phyloP scores from a whole-genome alignment of 176 grass and related monocot genomes.

The Melocanna baccifera region DNA sequence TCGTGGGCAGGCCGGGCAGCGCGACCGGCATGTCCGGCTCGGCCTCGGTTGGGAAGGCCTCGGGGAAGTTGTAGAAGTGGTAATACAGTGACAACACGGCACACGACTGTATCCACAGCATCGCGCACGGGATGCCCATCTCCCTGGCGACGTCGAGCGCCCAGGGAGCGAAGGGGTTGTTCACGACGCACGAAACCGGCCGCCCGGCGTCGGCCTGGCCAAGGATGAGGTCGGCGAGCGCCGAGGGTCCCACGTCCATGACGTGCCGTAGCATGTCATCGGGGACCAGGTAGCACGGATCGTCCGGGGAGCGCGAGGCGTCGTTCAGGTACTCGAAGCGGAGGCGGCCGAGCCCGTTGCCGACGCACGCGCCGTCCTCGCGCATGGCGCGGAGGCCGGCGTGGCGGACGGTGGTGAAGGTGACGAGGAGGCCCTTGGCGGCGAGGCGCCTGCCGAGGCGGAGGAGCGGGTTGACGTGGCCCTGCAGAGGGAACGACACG shows the following conservation, averaged over 20 bases:
- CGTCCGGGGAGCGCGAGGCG: not conserved
- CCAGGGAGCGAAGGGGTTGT: conserved; percentile 58
- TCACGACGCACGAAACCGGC: conserved; percentile 42
- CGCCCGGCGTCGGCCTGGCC: conserved; percentile 27
- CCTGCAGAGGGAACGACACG: conserved; percentile 49
- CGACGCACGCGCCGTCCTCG: not conserved
- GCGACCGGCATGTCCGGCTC: not conserved
- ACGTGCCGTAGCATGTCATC: conserved; percentile 15
- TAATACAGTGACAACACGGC: conserved; percentile 41
- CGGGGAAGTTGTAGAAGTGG: conserved; percentile 34
- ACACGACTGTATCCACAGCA: conserved; percentile 57
- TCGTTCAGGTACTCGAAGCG: conserved; percentile 39
- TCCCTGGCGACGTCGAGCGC: conserved; percentile 37
- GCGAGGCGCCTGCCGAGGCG: conserved; percentile 50
- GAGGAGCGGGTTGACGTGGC: conserved; percentile 63
- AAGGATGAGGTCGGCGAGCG: conserved; percentile 18
- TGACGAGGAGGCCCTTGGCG: conserved; percentile 49
- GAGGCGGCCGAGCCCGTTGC: conserved; percentile 7
- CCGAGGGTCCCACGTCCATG: not conserved
- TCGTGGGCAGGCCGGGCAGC: conserved; percentile 34
- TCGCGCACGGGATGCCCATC: conserved; percentile 34
- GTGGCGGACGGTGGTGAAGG: conserved; percentile 50
- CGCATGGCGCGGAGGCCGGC: conserved; percentile 18
- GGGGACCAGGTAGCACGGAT: not conserved
- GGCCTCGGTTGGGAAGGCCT: conserved; percentile 12